A percentile compares a stretch with the other conserved stretches of the same genome.
These are phyloP conservation scores for Delphinella strobiligena DNA, from an alignment of 2,329 filamentous ascomycete genomes.

Conservation along the genomic window DNA sequence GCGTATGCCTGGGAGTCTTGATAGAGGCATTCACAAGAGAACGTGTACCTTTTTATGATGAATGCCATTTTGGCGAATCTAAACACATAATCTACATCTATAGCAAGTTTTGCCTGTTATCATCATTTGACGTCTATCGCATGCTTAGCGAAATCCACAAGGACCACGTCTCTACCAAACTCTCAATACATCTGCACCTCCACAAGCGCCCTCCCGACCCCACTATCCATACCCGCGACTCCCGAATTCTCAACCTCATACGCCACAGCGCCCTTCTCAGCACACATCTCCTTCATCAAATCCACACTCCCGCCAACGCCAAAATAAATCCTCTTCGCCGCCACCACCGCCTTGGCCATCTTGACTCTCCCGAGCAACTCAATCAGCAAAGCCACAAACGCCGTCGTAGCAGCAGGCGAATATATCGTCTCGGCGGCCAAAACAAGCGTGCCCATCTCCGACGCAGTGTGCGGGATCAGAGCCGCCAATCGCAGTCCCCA, in stretches of 20 bases:
- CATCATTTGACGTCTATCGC: no score
- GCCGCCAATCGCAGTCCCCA: slow-evolving; percentile 55
- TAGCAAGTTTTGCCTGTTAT: no score
- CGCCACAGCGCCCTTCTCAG: slow-evolving; percentile 30
- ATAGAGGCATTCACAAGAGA: no score
- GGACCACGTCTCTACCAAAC: not conserved
- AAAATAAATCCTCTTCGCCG: slow-evolving; percentile 72
- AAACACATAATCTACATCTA: no score
- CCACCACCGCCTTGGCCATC: slow-evolving; percentile 52
- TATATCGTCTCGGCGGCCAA: slow-evolving; percentile 77
- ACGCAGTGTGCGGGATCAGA: slow-evolving; percentile 34
- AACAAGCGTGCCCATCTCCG: slow-evolving; percentile 38
- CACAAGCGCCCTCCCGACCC: slow-evolving; percentile 34
- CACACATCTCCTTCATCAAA: slow-evolving; percentile 47
- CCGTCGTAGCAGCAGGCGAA: slow-evolving; percentile 55
- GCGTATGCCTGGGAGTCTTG: no score
- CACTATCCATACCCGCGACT: slow-evolving; percentile 29
- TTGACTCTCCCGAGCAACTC: slow-evolving; percentile 42
- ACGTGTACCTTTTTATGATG: no score
- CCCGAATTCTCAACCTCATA: slow-evolving; percentile 36
- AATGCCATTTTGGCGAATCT: no score
- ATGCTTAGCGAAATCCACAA: no score
- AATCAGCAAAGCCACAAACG: slow-evolving; percentile 57
- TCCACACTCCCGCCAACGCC: slow-evolving; percentile 73
- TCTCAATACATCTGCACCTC: slow-evolving; percentile 31